Evolutionary conservation across 345 rosid species (phyloP).

Genomic region (Passiflora organensis): DNA sequence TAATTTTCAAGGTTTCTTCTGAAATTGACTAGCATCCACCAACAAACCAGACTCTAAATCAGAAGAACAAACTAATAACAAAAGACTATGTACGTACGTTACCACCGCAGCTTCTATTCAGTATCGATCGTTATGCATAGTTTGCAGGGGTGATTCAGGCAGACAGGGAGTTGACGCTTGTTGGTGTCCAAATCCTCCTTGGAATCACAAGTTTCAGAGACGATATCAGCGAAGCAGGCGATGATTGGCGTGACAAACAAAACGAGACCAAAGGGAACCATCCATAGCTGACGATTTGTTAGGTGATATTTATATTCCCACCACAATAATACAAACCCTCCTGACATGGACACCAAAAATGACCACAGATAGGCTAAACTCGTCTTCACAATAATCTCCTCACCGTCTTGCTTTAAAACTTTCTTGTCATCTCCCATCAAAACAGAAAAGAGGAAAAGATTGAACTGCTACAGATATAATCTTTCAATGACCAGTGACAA

Average conservation of each 20-base stretch:
- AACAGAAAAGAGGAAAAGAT: neutral
- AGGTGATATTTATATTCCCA: slow-evolving; percentile 56
- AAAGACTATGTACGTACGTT: neutral
- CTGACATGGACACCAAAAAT: slow-evolving; percentile 34
- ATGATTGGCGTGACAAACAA: slow-evolving; percentile 52
- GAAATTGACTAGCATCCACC: too few species aligned
- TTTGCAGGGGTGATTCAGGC: slow-evolving; percentile 13
- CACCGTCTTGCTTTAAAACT: neutral
- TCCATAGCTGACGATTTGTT: slow-evolving; percentile 61
- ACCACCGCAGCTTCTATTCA: too few species aligned
- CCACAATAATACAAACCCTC: slow-evolving; percentile 43
- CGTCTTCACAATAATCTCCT: slow-evolving; percentile 7
- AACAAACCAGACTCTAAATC: too few species aligned
- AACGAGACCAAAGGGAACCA: slow-evolving; percentile 74
- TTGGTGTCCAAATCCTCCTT: slow-evolving; percentile 1
- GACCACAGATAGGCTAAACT: slow-evolving; percentile 23
- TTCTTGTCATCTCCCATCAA: slow-evolving; percentile 17
- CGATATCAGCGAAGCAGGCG: slow-evolving; percentile 34
- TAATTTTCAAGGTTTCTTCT: too few species aligned
- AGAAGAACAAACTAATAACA: neutral
- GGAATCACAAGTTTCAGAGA: slow-evolving; percentile 34
- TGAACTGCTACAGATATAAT: too few species aligned
- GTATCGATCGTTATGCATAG: neutral
- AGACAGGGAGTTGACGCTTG: neutral
- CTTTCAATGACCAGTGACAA: too few species aligned